phyloP scores from a whole-genome alignment of 768 basidiomycete genomes.

The Termitomyces bulborhizus region DNA sequence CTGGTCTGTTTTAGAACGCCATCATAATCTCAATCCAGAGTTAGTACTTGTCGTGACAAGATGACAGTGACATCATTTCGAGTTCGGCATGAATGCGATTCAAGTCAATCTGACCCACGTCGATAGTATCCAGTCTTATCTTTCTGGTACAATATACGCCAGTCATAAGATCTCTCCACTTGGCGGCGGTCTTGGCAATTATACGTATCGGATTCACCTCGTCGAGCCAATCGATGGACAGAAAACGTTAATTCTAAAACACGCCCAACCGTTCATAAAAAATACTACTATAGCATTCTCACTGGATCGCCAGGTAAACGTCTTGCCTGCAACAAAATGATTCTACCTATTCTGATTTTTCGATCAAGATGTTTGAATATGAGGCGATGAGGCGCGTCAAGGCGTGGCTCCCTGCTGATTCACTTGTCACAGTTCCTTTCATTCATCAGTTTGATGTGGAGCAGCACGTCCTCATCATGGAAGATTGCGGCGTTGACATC shows the following conservation, averaged over 20 bases:
- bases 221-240: conserved; percentile 31
- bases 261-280: conserved; percentile 30
- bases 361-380: conserved; percentile 31
- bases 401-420: conserved; percentile 26
- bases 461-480: conserved; percentile 52
- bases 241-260: conserved; percentile 50
- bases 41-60: no score
- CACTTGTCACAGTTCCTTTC: conserved; percentile 40
- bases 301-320: conserved; percentile 47
- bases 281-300: conserved; percentile 21
- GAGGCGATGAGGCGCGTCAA: conserved; percentile 43
- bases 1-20: no score
- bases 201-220: conserved; percentile 49
- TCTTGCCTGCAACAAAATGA: neutral
- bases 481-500: conserved; percentile 43
- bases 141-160: conserved; percentile 42
- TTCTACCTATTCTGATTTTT: neutral
- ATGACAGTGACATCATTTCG: neutral
- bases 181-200: conserved; percentile 51
- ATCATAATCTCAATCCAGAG: no score
- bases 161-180: conserved; percentile 31
- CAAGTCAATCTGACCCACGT: conserved; percentile 25
- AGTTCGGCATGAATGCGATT: neutral
- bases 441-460: conserved; percentile 45
- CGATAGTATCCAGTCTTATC: conserved; percentile 33